Percentiles rank a stretch among this genome's conserved stretches.
These are phyloP conservation scores for Zhuliangozyma blackwelliae DNA, from an alignment of 1,139 yeast genomes.

Conservation along the genomic window DNA sequence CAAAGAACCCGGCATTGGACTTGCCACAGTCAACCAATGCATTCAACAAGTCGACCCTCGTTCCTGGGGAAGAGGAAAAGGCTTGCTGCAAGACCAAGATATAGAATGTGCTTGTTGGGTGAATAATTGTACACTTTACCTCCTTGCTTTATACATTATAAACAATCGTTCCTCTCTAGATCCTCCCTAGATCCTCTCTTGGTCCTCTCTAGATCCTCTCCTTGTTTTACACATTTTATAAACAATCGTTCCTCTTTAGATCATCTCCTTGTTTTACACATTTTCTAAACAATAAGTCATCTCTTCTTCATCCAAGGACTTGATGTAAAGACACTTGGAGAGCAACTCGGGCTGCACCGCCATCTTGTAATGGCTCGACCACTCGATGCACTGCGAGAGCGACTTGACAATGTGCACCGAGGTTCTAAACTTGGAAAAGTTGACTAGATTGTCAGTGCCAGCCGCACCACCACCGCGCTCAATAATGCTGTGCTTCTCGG, in stretches of 20 bases:
- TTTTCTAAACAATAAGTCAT: slow-evolving; percentile 41
- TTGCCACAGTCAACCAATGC: slow-evolving; percentile 69
- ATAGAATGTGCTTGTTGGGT: no score
- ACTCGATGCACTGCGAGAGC: slow-evolving; percentile 77
- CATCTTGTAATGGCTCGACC: slow-evolving; percentile 65
- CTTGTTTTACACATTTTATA: no score
- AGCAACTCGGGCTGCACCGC: slow-evolving; percentile 55
- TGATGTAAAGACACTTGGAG: slow-evolving; percentile 79
- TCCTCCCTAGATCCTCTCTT: no score
- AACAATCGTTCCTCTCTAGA: no score
- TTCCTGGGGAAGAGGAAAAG: slow-evolving; percentile 18
- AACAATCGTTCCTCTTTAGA: no score
- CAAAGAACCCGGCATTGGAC: slow-evolving; percentile 78
- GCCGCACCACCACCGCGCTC: slow-evolving; percentile 8
- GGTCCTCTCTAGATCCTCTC: no score
- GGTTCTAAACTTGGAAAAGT: slow-evolving; percentile 74
- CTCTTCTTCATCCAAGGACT: slow-evolving; percentile 72
- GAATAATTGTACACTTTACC: no score
- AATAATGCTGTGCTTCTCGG: slow-evolving; percentile 57
- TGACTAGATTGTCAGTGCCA: slow-evolving; percentile 45
- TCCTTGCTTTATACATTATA: no score
- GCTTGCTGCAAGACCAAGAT: slow-evolving; percentile 45
- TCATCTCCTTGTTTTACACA: no score
- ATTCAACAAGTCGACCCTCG: slow-evolving; percentile 65
- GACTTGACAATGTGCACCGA: slow-evolving; percentile 77